Conservation (phyloP, 1,139 yeast genomes). For the Saccharomyces hybrid region DNA sequence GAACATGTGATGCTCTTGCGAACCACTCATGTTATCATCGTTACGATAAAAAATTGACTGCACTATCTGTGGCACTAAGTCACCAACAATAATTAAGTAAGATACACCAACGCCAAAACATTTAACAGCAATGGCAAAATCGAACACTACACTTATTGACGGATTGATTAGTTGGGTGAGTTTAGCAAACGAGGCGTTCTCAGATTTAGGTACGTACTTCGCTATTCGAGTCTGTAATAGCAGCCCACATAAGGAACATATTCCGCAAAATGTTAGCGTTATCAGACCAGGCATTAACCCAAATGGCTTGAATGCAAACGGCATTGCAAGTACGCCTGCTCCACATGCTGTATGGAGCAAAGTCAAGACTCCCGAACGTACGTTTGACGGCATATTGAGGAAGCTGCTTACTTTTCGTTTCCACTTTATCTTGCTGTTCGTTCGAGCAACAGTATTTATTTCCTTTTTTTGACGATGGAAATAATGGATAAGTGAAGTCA, state of each 20-base stretch:
- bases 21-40: not conserved
- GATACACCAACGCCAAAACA: constrained; percentile 75
- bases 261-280: constrained; percentile 49
- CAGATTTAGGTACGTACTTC: constrained; percentile 51
- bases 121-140: constrained; percentile 82
- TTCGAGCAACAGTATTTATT: not conserved
- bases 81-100: constrained; percentile 69
- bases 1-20: not conserved
- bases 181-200: constrained; percentile 74
- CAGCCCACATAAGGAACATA: constrained; percentile 25
- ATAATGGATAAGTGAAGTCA: not conserved
- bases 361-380: constrained; percentile 39
- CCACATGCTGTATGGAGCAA: constrained; percentile 51
- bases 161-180: constrained; percentile 78
- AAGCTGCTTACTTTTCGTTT: not conserved
- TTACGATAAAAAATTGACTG: constrained; percentile 32
- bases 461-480: not conserved
- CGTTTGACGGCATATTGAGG: constrained; percentile 16
- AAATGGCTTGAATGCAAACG: constrained; percentile 79
- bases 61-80: constrained; percentile 63
- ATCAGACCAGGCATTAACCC: constrained; percentile 65
- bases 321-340: constrained; percentile 91
- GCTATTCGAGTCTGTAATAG: constrained; percentile 27
- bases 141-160: constrained; percentile 70
- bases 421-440: not conserved